These are phyloP conservation scores for Melaleuca alternifolia DNA, from an alignment of 345 rosid species.

Conservation along the genomic window DNA sequence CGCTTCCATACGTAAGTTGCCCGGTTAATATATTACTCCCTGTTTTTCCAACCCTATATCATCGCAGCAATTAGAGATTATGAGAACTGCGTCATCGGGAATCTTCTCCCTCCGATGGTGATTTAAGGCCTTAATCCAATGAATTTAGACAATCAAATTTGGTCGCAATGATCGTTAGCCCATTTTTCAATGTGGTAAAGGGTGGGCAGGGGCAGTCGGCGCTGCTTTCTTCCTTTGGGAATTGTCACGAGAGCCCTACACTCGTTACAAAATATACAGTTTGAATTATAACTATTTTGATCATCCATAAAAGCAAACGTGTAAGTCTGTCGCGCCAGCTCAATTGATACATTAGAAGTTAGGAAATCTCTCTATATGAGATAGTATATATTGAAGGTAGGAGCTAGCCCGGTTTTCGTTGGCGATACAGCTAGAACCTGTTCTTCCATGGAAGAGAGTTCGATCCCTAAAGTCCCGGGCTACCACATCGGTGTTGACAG, in stretches of 20 bases:
- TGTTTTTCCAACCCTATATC: background rate
- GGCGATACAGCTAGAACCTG: background rate
- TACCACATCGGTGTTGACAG: background rate
- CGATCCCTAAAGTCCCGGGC: background rate
- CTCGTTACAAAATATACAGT: background rate
- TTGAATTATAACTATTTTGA: background rate
- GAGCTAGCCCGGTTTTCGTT: accelerated
- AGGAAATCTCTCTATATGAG: background rate
- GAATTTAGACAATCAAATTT: background rate
- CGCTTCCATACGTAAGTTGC: background rate
- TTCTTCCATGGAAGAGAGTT: background rate
- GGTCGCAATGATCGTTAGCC: background rate
- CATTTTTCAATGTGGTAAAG: background rate
- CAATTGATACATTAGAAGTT: background rate
- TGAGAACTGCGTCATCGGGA: background rate
- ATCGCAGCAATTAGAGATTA: background rate
- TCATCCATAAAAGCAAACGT: background rate
- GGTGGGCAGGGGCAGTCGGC: background rate
- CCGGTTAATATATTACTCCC: background rate
- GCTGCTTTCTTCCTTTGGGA: background rate
- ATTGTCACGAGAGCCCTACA: background rate
- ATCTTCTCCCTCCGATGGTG: background rate
- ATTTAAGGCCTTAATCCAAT: background rate
- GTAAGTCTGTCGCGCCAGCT: background rate
- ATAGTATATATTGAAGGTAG: background rate